Base-by-base conservation (phyloP, 164 flowering plant species). In the Berberis thunbergii region DNA sequence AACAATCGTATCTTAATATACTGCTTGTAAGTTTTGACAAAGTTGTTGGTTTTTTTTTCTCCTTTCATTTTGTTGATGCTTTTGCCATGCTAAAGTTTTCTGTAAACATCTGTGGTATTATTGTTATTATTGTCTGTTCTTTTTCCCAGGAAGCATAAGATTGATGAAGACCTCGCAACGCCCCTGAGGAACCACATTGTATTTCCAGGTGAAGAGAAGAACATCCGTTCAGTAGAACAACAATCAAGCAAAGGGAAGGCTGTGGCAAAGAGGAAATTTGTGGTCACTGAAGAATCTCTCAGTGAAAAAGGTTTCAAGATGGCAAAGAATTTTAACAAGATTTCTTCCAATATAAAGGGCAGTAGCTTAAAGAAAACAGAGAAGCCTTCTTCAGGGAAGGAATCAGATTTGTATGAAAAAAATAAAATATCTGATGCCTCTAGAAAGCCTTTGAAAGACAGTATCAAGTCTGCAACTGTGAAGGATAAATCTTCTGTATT, bases 1-100 rank as follows among this genome's bases (percentile, higher is more conserved):
- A 78, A 65, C 26, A 65, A 83, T 6, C 86, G 87, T 46, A 71
- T 87, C 54, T 77, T 91, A 68, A 88, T 91, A 68, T 91, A 88
- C 68, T 91, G 97, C 80, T 45, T 81, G 98, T 92, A 77, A 81
- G 89, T 74, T 55, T 62, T 64, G 54, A 49, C 11, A 57, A 43
- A 38, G 4, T 44, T 45, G 49, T 45, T 8, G 45, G 39, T 11
- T 26, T 13, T 45, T 60, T 60, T n/a, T 52, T 26, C 12, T 57
- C 12, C n/a, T 1, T 40, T 52, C 42, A 7, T 40, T 46, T 5
- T 48, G 38, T 0, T 45, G 50, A 6, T 61, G 52, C 39, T 54
- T 62, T 70, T 62, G 64, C 7, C 40, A 26, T 9, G 26, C 26
- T 26, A 26, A 26, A 48, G 39, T 62, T 49, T 59, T 55, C 41